phyloP scores from a whole-genome alignment of 208 protist species.

The Phytomonas sp. region DNA sequence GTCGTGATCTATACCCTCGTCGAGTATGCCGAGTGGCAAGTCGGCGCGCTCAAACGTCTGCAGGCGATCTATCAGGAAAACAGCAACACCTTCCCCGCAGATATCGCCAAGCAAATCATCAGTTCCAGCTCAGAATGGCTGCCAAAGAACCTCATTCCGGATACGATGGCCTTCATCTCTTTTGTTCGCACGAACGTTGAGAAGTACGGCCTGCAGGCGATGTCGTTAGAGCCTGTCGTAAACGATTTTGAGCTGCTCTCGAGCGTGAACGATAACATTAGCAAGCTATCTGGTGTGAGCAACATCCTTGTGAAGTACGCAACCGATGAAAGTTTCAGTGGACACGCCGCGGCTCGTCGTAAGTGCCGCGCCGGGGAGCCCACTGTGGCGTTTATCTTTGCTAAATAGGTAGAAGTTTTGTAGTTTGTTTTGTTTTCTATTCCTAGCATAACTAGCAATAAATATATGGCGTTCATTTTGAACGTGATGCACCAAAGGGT shows the following conservation, averaged over 20 bases:
- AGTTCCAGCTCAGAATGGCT: conserved; percentile 37
- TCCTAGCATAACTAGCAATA: background rate
- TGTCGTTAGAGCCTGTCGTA: conserved; percentile 49
- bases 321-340: conserved; percentile 49
- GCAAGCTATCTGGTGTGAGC: conserved; percentile 55
- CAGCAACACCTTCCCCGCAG: conserved; percentile 44
- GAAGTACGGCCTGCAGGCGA: conserved; percentile 70
- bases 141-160: conserved; percentile 70
- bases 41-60: conserved; percentile 62
- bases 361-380: conserved; percentile 76
- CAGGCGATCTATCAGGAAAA: conserved; percentile 45
- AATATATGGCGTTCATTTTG: too few species aligned
- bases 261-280: conserved; percentile 38
- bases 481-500: too few species aligned
- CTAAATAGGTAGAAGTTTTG: conserved; percentile 15
- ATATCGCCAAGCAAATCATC: conserved; percentile 68
- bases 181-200: conserved; percentile 76
- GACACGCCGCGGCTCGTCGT: conserved; percentile 55
- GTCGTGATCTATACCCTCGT: conserved; percentile 69
- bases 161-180: conserved; percentile 86
- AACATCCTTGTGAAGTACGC: conserved; percentile 33
- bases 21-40: conserved; percentile 68
- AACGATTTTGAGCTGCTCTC: conserved; percentile 58
- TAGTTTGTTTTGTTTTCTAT: conserved; percentile 3
- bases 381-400: conserved; percentile 40